Conservation (phyloP, 495 filamentous ascomycete genomes). For the Aspergillus avenaceus region DNA sequence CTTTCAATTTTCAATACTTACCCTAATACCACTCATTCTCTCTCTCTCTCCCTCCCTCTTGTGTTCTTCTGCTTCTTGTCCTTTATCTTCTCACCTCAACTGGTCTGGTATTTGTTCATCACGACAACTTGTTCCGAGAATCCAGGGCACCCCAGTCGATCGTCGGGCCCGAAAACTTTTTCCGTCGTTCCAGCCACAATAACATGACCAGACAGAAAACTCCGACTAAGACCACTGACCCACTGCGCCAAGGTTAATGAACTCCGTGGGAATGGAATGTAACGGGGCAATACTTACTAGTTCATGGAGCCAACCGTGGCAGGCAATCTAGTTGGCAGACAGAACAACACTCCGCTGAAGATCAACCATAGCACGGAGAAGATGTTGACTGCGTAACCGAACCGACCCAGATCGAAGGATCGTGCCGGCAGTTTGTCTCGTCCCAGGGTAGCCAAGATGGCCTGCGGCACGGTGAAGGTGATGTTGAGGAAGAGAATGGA, state of each 20-base stretch:
- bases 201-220: constrained; percentile 20
- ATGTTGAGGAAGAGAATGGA: constrained; percentile 36
- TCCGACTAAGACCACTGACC: constrained; percentile 19
- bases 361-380: constrained; percentile 26
- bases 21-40: no score
- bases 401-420: constrained; percentile 23
- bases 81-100: no score
- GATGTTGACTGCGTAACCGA: constrained; percentile 27
- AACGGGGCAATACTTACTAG: constrained; percentile 17
- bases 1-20: no score
- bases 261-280: no score
- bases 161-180: constrained; percentile 23
- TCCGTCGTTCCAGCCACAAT: constrained; percentile 17
- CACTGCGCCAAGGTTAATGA: constrained; percentile 2
- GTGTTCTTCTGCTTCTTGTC: no score
- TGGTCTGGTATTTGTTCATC: no score
- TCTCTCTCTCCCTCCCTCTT: no score
- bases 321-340: constrained; percentile 26
- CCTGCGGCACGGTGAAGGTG: constrained; percentile 35
- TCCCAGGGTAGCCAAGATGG: constrained; percentile 22
- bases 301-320: constrained; percentile 30
- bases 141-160: constrained; percentile 23
- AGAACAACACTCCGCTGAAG: constrained; percentile 25
- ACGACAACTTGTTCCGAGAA: not conserved
- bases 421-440: constrained; percentile 22